Conservation (phyloP, 768 basidiomycete species). For the Coprinellus micaceus region DNA sequence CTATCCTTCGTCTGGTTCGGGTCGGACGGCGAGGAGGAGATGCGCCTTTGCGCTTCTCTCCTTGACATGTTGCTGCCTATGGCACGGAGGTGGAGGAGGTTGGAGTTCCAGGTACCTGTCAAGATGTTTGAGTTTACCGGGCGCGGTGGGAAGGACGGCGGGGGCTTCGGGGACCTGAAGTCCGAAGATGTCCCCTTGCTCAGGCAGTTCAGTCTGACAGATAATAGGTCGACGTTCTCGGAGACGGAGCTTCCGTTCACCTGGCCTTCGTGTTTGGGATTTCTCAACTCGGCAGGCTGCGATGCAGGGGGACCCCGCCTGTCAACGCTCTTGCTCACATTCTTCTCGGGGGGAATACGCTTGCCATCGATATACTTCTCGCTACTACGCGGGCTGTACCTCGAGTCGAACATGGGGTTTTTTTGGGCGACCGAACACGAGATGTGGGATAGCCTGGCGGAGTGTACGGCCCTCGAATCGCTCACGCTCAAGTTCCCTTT, state of each 20-base stretch:
- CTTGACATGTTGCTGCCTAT: slow-evolving; percentile 1
- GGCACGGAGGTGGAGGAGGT: not conserved
- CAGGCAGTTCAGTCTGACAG: slow-evolving; percentile 22
- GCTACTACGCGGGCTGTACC: slow-evolving; percentile 22
- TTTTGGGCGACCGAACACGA: slow-evolving; percentile 22
- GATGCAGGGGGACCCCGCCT: slow-evolving; percentile 11
- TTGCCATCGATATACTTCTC: slow-evolving; percentile 24
- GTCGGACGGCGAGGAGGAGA: not conserved
- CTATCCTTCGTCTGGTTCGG: slow-evolving; percentile 11
- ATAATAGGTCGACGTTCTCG: slow-evolving; percentile 18
- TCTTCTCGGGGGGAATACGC: slow-evolving; percentile 24
- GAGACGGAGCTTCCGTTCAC: slow-evolving; percentile 9
- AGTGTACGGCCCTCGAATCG: slow-evolving; percentile 17
- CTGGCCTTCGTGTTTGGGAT: slow-evolving; percentile 22
- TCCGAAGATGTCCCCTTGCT: slow-evolving; percentile 22
- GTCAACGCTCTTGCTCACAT: slow-evolving; percentile 23
- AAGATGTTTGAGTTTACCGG: not conserved
- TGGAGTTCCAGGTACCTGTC: slow-evolving; percentile 5
- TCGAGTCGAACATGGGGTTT: slow-evolving; percentile 27
- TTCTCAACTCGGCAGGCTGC: too few relatives aligned
- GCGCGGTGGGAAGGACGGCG: too few relatives aligned
- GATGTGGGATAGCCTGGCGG: slow-evolving; percentile 20
- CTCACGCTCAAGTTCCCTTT: slow-evolving; percentile 30
- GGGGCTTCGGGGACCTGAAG: slow-evolving; percentile 17
- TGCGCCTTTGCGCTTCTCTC: not conserved